These are phyloP conservation scores for Psilocybe subaeruginosa DNA, from an alignment of 768 basidiomycete species.

Conservation along the genomic window DNA sequence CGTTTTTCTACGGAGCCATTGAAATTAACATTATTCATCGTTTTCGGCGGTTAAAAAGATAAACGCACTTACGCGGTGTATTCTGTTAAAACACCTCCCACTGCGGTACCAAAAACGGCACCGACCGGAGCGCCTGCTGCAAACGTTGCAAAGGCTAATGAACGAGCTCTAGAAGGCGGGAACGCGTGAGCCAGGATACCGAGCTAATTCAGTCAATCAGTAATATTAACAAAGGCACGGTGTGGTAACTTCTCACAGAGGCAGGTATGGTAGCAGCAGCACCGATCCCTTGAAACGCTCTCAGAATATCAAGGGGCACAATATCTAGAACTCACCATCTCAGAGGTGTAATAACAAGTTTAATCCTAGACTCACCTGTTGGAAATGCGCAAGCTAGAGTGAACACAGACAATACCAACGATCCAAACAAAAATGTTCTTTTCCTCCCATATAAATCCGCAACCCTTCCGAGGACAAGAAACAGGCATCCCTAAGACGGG, in stretches of 20 bases:
- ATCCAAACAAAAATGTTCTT: conserved; percentile 64
- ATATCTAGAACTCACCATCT: conserved; percentile 39
- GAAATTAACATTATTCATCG: neutral
- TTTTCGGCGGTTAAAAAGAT: conserved; percentile 19
- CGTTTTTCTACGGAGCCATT: conserved; percentile 34
- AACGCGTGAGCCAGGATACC: conserved; percentile 86
- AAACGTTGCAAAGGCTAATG: conserved; percentile 82
- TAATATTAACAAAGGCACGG: neutral
- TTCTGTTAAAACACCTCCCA: conserved; percentile 78
- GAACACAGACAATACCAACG: conserved; percentile 53
- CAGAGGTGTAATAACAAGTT: neutral
- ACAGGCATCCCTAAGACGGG: conserved; percentile 65
- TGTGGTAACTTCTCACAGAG: conserved; percentile 42
- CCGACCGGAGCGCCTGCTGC: conserved; percentile 86
- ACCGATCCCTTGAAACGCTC: conserved; percentile 83
- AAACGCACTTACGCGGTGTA: conserved; percentile 36
- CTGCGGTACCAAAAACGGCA: conserved; percentile 64
- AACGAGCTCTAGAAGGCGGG: conserved; percentile 64
- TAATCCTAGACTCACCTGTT: conserved; percentile 34
- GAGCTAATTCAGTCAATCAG: conserved; percentile 41
- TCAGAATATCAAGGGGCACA: conserved; percentile 65
- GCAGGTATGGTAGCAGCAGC: conserved; percentile 77
- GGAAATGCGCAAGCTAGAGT: conserved; percentile 70
- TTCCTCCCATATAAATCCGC: conserved; percentile 84
- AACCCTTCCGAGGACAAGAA: conserved; percentile 77